Evolutionary conservation across 805 yeast genomes (phyloP), one percentile per base, ranked within the genome.

Genomic region (Ogataea angusta): DNA sequence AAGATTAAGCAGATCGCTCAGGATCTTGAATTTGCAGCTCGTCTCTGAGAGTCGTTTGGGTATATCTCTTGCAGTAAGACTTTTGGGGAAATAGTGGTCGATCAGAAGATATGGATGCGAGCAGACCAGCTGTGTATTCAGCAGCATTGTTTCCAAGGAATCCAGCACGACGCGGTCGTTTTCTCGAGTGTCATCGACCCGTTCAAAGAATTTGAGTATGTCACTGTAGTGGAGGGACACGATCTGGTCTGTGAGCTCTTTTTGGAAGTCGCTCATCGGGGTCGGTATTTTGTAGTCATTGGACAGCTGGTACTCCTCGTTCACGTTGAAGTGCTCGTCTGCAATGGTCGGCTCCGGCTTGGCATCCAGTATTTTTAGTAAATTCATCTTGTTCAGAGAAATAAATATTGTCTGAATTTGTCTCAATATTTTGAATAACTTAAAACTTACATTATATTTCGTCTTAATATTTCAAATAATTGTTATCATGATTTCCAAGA

Each of bases 211-310:
- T 62, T 88, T 82, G 52, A 91, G 68, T 43, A 91, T 88, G 57
- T 90, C 98, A 24, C 91, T 79, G 59, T 90, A 91, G 63, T 91
- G 98, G 29, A 89, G 68, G 2, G 95, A 85, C 10, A 91, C 85
- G 22, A 93, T 89, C 58, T 89, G 96, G 61, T 91, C 95, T 9
- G 90, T 86, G 38, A 91, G 70, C 54, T 89, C 93, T 54, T 81
- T 83, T 59, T 91, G 98, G 51, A 85, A 85, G 47, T 84, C 87
- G 39, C 82, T 77, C 80, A 89, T 77, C 3, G 95, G 90, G 6
- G 91, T 82, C 1, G 95, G 85, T 19, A 89, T 66, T 59, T 79
- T 75, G 59, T 86, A 88, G 47, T 84, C 95, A 10, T 88, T 73
- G 9, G 73, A 66, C 3, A 52, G 54, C 45, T 72, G 71, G 39